Conservation (phyloP, 371 early-diverging fungal genomes). For the Mortierella sp. region DNA sequence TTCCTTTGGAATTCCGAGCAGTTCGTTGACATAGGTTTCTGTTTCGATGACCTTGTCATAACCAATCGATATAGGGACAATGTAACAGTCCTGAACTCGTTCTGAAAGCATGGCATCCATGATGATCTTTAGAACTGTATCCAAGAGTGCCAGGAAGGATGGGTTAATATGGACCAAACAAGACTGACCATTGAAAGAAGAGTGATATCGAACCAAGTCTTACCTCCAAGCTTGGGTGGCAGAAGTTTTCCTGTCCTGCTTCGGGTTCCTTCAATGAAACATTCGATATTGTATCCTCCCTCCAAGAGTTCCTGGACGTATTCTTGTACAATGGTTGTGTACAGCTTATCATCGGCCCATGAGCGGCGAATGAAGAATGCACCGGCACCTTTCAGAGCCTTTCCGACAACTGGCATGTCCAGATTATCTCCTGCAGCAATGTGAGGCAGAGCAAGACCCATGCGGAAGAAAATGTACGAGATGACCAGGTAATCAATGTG, state of each 20-base stretch:
- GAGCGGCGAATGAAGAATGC: constrained; percentile 87
- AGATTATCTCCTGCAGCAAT: constrained; percentile 93
- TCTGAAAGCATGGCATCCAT: constrained; percentile 76
- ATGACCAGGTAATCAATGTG: constrained; percentile 93
- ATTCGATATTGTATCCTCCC: constrained; percentile 84
- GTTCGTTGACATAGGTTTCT: constrained; percentile 79
- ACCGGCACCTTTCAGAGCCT: constrained; percentile 73
- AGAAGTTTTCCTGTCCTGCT: constrained; percentile 80
- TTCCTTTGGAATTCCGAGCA: constrained; percentile 86
- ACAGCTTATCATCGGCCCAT: constrained; percentile 84
- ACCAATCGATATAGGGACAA: constrained; percentile 88
- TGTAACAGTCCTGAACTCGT: constrained; percentile 72
- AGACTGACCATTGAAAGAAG: neutral
- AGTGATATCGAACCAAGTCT: neutral
- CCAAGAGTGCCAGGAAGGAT: neutral
- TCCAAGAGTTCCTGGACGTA: constrained; percentile 71
- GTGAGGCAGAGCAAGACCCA: constrained; percentile 86
- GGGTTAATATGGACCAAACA: neutral
- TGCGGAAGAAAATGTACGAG: constrained; percentile 83
- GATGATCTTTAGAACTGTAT: constrained; percentile 78
- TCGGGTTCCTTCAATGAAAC: constrained; percentile 90
- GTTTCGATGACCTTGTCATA: constrained; percentile 93
- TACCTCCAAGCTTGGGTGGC: constrained; percentile 81
- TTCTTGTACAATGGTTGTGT: constrained; percentile 76
- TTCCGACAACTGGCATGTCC: constrained; percentile 84